Percentiles rank a stretch among this genome's conserved stretches.
phyloP scores from a whole-genome alignment of 192 early-diverging fungal species.

The Coemansia sp. region DNA sequence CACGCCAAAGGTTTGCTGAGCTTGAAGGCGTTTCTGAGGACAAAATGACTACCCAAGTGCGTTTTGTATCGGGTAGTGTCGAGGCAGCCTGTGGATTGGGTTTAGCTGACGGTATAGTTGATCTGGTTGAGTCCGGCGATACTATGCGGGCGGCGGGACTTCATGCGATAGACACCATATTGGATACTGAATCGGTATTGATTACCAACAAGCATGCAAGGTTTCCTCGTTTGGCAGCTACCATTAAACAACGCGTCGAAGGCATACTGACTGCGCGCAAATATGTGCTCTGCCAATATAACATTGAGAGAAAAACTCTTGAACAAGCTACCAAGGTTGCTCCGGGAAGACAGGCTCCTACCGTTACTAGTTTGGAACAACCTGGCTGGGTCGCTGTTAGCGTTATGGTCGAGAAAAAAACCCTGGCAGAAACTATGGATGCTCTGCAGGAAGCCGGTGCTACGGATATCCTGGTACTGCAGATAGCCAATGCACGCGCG shows the following conservation, averaged over 20 bases:
- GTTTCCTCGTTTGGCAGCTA: constrained; percentile 74
- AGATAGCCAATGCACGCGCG: constrained; percentile 75
- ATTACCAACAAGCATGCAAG: constrained; percentile 76
- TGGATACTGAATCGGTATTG: constrained; percentile 84
- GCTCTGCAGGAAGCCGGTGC: constrained; percentile 79
- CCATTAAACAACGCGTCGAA: constrained; percentile 77
- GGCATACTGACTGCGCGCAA: constrained; percentile 86
- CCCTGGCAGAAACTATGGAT: constrained; percentile 88
- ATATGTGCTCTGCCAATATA: constrained; percentile 91
- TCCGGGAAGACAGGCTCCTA: constrained; percentile 91
- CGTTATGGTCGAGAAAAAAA: constrained; percentile 80
- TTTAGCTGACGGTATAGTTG: constrained; percentile 91
- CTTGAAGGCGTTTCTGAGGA: constrained; percentile 64
- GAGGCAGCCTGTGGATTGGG: constrained; percentile 96
- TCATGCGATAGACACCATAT: constrained; percentile 78
- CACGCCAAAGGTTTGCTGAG: constrained; percentile 63
- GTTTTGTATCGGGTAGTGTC: constrained; percentile 89
- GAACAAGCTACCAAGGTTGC: constrained; percentile 69
- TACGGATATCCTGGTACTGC: constrained; percentile 83
- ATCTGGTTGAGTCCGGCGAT: constrained; percentile 87
- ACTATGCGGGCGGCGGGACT: constrained; percentile 99
- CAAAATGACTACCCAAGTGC: constrained; percentile 64
- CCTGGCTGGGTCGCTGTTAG: constrained; percentile 86
- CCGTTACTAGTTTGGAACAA: constrained; percentile 81
- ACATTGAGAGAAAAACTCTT: constrained; percentile 67